Conservation (phyloP, 495 filamentous ascomycete species). For the Penicillium simplicissimum region DNA sequence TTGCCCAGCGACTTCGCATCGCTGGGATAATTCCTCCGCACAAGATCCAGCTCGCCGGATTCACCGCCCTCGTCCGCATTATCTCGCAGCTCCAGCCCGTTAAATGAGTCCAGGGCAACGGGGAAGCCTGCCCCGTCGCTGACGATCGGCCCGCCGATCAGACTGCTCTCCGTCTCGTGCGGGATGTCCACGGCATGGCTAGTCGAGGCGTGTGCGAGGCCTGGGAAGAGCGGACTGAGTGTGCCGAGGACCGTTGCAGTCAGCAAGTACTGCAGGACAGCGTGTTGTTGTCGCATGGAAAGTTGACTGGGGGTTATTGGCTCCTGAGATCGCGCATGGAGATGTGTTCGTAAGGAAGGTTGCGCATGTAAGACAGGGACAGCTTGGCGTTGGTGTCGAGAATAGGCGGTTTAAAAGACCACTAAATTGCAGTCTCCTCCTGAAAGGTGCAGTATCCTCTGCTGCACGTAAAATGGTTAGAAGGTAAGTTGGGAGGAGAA, state of each 20-base stretch:
- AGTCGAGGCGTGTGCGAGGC: conserved; percentile 51
- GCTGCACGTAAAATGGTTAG: conserved; percentile 19
- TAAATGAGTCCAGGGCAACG: conserved; percentile 36
- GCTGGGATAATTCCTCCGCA: conserved; percentile 56
- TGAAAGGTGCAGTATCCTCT: conserved; percentile 10
- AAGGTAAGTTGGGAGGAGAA: neutral
- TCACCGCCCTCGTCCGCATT: conserved; percentile 35
- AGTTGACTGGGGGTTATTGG: conserved; percentile 8
- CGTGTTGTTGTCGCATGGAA: conserved; percentile 61
- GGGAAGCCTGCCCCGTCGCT: conserved; percentile 27
- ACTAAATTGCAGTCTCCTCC: conserved; percentile 19
- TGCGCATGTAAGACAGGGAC: neutral
- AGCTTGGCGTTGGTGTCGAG: neutral
- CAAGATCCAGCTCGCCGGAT: conserved; percentile 56
- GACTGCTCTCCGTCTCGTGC: conserved; percentile 48
- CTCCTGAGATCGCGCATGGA: conserved; percentile 19
- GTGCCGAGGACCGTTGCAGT: conserved; percentile 62
- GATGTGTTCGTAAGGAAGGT: neutral
- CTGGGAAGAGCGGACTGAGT: conserved; percentile 38
- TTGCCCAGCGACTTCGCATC: conserved; percentile 56
- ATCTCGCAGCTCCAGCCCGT: conserved; percentile 36
- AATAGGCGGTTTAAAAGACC: conserved; percentile 8
- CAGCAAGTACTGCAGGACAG: conserved; percentile 67
- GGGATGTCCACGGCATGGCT: conserved; percentile 60
- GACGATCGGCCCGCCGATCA: conserved; percentile 26